Evolutionary conservation across 1,139 yeast genomes (phyloP).

Genomic region (Taphrina betulina): DNA sequence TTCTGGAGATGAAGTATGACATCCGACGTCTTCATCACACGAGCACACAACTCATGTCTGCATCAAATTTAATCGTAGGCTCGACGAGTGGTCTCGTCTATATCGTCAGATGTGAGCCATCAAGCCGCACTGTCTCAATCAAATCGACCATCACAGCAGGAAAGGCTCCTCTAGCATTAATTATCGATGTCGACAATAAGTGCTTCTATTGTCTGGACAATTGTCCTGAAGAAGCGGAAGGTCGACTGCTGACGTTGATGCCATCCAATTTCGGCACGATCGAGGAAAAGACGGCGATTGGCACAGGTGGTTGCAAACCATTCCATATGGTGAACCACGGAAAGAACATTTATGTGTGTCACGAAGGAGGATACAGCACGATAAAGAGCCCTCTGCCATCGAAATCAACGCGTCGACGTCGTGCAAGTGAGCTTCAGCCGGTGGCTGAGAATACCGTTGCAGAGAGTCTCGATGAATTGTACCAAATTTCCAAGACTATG

Average conservation of each 20-base stretch:
- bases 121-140: not conserved
- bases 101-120: conserved; percentile 10
- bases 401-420: conserved; percentile 19
- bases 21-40: no score
- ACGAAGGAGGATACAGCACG: conserved; percentile 1
- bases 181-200: conserved; percentile 19
- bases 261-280: conserved; percentile 29
- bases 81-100: conserved; percentile 11
- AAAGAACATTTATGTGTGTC: conserved; percentile 5
- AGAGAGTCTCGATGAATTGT: conserved; percentile 15
- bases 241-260: conserved; percentile 17
- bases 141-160: conserved; percentile 15
- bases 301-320: conserved; percentile 7
- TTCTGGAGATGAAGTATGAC: no score
- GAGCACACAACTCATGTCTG: no score
- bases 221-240: not conserved
- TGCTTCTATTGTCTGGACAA: conserved; percentile 22
- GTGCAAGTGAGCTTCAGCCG: conserved; percentile 15
- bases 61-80: conserved; percentile 12
- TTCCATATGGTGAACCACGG: conserved; percentile 1
- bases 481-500: conserved; percentile 13
- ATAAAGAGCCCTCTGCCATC: conserved; percentile 10
- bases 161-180: conserved; percentile 1
- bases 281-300: conserved; percentile 2
- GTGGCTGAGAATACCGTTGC: conserved; percentile 21